Percentiles rank a stretch among this genome's conserved stretches.
These are phyloP conservation scores for Phaeomoniella chlamydospora DNA, from an alignment of 2,329 filamentous ascomycete species.

Conservation along the genomic window DNA sequence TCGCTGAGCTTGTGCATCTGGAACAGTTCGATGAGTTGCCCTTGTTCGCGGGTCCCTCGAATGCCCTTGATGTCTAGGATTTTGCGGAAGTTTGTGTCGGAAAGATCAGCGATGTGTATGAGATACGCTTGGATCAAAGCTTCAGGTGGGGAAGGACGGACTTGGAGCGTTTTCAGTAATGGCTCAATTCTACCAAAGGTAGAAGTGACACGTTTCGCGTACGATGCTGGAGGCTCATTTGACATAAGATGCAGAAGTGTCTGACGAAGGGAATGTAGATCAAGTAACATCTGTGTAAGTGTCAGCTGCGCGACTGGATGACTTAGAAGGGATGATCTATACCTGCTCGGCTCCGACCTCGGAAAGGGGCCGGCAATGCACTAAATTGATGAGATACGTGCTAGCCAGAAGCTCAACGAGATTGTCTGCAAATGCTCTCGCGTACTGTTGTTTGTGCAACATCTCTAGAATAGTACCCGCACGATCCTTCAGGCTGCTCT, in stretches of 20 bases:
- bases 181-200: constrained; percentile 80
- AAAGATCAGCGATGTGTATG: constrained; percentile 89
- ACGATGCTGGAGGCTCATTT: constrained; percentile 47
- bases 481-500: constrained; percentile 57
- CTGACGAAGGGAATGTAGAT: constrained; percentile 53
- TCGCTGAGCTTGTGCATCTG: constrained; percentile 62
- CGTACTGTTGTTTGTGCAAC: constrained; percentile 83
- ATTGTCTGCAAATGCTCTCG: constrained; percentile 87
- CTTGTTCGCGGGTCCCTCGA: constrained; percentile 62
- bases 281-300: constrained; percentile 61
- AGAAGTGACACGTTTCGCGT: constrained; percentile 72
- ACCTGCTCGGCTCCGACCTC: constrained; percentile 90
- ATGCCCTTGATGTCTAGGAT: constrained; percentile 93
- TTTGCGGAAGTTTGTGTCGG: constrained; percentile 89
- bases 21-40: constrained; percentile 75
- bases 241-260: constrained; percentile 31
- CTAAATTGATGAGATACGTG: constrained; percentile 68
- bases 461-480: constrained; percentile 61
- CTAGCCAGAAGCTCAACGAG: constrained; percentile 77
- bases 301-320: constrained; percentile 6
- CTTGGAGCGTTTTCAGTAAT: constrained; percentile 90
- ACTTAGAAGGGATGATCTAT: constrained; percentile 10
- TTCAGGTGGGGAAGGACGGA: constrained; percentile 79
- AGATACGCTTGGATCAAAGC: constrained; percentile 93
- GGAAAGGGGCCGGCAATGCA: constrained; percentile 78